Conservation (phyloP, 352 stramenopile species). For the Proteromonas lacertae region DNA sequence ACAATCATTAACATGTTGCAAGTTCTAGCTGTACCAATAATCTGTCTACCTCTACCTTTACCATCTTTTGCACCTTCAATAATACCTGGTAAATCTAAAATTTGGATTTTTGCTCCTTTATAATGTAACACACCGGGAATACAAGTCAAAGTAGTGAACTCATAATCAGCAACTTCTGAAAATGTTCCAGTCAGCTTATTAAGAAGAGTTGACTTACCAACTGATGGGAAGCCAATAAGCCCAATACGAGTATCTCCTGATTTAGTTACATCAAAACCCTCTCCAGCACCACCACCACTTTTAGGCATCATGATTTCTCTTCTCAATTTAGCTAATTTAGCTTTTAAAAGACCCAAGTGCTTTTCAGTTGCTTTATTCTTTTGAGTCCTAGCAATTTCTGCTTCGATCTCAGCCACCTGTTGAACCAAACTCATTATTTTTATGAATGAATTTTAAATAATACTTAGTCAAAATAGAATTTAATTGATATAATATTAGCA, state of each 20-base stretch:
- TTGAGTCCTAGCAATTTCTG: too few species aligned
- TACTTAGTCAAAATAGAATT: too few species aligned
- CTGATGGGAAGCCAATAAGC: conserved; percentile 86
- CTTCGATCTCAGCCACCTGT: too few species aligned
- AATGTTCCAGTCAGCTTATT: conserved; percentile 74
- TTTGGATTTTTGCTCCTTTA: conserved; percentile 13
- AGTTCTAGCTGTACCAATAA: conserved; percentile 75
- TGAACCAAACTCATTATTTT: too few species aligned
- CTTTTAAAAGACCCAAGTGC: conserved; percentile 70
- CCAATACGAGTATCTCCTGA: conserved; percentile 79
- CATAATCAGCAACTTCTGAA: conserved; percentile 69
- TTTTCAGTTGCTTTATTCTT: too few species aligned
- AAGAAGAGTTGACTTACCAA: conserved; percentile 86
- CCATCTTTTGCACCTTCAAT: conserved; percentile 93
- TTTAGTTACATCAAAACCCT: conserved; percentile 48
- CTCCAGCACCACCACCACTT: conserved; percentile 18
- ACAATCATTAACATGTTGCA: conserved; percentile 96
- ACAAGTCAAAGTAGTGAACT: conserved; percentile 96
- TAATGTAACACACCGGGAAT: conserved; percentile 91
- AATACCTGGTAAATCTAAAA: conserved; percentile 65
- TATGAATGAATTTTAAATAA: too few species aligned
- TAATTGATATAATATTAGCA: too few species aligned
- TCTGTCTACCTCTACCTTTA: conserved; percentile 64
- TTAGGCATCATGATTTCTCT: conserved; percentile 45
- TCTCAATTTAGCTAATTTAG: conserved; percentile 84